phyloP scores from a whole-genome alignment of 768 basidiomycete species.

The Suillus subalutaceus region DNA sequence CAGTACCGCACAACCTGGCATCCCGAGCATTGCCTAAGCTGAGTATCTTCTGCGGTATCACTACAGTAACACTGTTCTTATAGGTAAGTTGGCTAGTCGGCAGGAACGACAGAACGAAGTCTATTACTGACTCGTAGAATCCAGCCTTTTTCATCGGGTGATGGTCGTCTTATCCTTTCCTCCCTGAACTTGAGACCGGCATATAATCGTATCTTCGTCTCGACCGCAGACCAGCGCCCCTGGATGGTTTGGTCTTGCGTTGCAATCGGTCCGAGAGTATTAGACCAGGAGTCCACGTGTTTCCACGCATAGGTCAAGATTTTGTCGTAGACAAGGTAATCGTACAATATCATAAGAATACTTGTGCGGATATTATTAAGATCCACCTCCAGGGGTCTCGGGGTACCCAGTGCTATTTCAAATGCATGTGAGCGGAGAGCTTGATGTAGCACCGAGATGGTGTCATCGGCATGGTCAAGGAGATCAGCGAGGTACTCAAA shows the following conservation, averaged over 20 bases:
- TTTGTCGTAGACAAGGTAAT: neutral
- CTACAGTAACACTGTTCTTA: neutral
- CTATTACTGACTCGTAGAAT: neutral
- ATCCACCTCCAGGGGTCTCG: neutral
- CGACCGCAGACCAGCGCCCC: neutral
- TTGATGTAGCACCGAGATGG: neutral
- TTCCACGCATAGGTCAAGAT: neutral
- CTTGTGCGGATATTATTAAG: no score
- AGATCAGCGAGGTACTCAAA: neutral
- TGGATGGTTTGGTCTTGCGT: neutral
- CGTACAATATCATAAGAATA: neutral
- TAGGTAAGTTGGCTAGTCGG: neutral
- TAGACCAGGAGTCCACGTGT: neutral
- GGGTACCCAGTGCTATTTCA: neutral
- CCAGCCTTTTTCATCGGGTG: neutral
- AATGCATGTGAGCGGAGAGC: neutral
- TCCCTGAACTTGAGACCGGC: neutral
- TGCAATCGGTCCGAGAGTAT: neutral
- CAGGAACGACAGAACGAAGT: neutral
- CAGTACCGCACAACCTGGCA: conserved; percentile 3
- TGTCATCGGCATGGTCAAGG: neutral
- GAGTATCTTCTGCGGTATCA: neutral
- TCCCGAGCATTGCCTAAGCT: neutral
- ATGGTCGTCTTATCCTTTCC: neutral
- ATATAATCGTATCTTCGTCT: neutral